phyloP scores from a whole-genome alignment of 352 stramenopile species.

The Phytophthora podocarpi region DNA sequence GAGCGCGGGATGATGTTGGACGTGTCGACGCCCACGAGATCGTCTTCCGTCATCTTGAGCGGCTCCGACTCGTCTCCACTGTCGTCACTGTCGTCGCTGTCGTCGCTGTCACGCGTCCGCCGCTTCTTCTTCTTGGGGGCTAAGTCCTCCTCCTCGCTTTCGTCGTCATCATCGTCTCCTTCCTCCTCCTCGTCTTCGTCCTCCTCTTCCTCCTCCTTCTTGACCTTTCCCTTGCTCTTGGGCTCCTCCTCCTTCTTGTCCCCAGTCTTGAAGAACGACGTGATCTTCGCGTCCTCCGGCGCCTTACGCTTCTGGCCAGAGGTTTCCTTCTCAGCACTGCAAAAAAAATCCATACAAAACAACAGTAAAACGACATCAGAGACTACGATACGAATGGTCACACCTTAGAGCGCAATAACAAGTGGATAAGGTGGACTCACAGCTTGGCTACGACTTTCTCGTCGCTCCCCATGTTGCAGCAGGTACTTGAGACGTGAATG shows the following conservation, averaged over 20 bases:
- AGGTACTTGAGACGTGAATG: neutral
- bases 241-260: conserved; percentile 22
- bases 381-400: neutral
- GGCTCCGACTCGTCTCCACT: conserved; percentile 69
- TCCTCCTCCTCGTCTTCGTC: conserved; percentile 47
- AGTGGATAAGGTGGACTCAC: conserved; percentile 24
- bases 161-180: conserved; percentile 47
- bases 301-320: conserved; percentile 53
- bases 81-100: conserved; percentile 67
- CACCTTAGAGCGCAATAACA: neutral
- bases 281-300: conserved; percentile 36
- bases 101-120: conserved; percentile 64
- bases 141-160: conserved; percentile 55
- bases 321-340: conserved; percentile 43
- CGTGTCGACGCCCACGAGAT: conserved; percentile 84
- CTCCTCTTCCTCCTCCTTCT: conserved; percentile 30
- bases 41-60: conserved; percentile 87
- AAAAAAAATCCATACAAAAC: conserved; percentile 6
- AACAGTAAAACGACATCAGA: neutral
- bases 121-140: conserved; percentile 72
- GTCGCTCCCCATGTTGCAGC: conserved; percentile 38
- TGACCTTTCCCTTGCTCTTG: conserved; percentile 49
- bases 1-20: conserved; percentile 87
- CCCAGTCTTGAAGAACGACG: conserved; percentile 33
- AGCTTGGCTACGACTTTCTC: conserved; percentile 45